Base-by-base conservation (phyloP, 306 rosid genomes). In the Macrotyloma uniflorum region DNA sequence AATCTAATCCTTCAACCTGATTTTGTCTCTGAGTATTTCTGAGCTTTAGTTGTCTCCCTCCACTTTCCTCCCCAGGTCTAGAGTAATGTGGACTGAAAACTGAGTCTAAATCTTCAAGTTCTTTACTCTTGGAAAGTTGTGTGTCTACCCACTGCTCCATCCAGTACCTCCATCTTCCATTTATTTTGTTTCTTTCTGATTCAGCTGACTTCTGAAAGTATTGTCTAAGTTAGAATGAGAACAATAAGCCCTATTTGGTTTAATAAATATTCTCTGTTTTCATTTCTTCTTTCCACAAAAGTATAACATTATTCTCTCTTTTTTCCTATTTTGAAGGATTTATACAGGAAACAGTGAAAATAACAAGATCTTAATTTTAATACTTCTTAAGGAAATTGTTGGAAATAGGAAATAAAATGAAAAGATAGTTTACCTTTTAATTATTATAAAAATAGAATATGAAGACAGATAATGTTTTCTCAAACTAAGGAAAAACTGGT, bases 161-260 rank as follows among this genome's bases (percentile, higher is more conserved):
- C 98, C 97, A 93, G 75, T 89, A 89, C 62, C 91, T 93, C 97
- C 93, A 93, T 90, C 98, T 87, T 85, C 98, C 97, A 63, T 63
- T 88, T 18, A 78, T 86, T 47, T 85, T 83, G 24, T 83, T 90
- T 81, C 98, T 82, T 38, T 95, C 98, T 28, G 96, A 38, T 71
- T 95, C 98, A 68, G 91, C 92, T 47, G 98, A 95, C 23, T 83
- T 92, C 98, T 95, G 88, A 22, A 61, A 59, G 76, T 24, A 1
- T 28, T 40, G 40, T 9, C 4, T 54, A 30, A 7, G 46, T 81
- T 18, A 79, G 81, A 36, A 28, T 6, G 22, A 68, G 30, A 79
- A 76, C 23, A 65, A 1, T 66, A 13, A 11, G 7, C 19, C 51
- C 19, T 63, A 4, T 32, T 62, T 62, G 24, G 3, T 33, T 33